A percentile compares a stretch with the other conserved stretches of the same genome.
These are phyloP conservation scores for Eremothecium sinecaudum DNA, from an alignment of 1,139 yeast genomes.

Conservation along the genomic window DNA sequence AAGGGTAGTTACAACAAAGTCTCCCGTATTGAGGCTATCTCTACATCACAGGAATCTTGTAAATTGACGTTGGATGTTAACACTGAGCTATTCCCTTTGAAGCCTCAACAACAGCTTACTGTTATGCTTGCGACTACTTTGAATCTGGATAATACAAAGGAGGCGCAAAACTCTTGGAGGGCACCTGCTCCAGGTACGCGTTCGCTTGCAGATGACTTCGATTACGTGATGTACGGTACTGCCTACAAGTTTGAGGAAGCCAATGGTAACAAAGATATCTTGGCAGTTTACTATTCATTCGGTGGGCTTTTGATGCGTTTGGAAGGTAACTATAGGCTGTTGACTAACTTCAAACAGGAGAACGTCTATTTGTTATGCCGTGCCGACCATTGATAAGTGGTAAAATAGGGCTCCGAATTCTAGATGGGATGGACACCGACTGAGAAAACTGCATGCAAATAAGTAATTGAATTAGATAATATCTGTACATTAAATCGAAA, in stretches of 20 bases:
- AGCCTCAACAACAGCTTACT: slow-evolving; percentile 71
- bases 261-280: slow-evolving; percentile 45
- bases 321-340: slow-evolving; percentile 89
- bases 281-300: slow-evolving; percentile 86
- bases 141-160: slow-evolving; percentile 48
- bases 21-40: slow-evolving; percentile 76
- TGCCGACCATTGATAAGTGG: slow-evolving; percentile 12
- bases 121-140: slow-evolving; percentile 76
- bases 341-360: slow-evolving; percentile 86
- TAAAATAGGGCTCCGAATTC: neutral
- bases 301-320: slow-evolving; percentile 92
- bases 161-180: slow-evolving; percentile 58
- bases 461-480: too few relatives aligned
- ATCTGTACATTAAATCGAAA: too few relatives aligned
- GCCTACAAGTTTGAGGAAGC: slow-evolving; percentile 95
- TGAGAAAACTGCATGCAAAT: too few relatives aligned
- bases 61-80: slow-evolving; percentile 85
- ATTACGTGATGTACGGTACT: slow-evolving; percentile 97
- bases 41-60: slow-evolving; percentile 76
- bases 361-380: slow-evolving; percentile 86
- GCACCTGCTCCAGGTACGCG: slow-evolving; percentile 79
- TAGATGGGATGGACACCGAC: too few relatives aligned
- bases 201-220: slow-evolving; percentile 91
- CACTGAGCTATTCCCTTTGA: slow-evolving; percentile 84
- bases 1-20: slow-evolving; percentile 89